Evolutionary conservation across 2,329 filamentous ascomycete genomes (phyloP), one percentile per base, ranked within the genome.

Genomic region (Paecilomyces variotii): DNA sequence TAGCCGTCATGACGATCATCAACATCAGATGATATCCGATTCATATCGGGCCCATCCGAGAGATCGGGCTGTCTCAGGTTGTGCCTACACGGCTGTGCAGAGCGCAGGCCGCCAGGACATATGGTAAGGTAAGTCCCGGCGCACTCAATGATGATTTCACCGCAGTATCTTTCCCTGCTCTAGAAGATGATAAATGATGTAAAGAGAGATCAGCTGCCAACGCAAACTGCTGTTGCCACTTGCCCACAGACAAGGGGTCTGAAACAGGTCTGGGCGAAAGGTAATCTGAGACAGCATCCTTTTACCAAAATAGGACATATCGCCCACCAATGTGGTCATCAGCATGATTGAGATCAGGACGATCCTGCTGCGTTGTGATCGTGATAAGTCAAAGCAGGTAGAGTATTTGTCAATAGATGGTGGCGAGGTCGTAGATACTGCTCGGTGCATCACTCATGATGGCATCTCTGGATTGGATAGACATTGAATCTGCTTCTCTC

Each of bases 401-500:
- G 30, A 32, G 39, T 45, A 45, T 45, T 45, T 45, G 39, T 45
- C 39, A 45, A 45, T 3, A 5, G n/a, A 45, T 19, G 19, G 39
- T 45, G n/a, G 39, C 2, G 39, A 45, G 39, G 19, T 19, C 19
- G 39, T 19, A 53, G 25, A n/a, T 3, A 24, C 9, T 27, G 24
- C 51, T 32, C 39, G 24, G n/a, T 14, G 39, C n/a, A 45, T 45
- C 39, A 19, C n/a, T 6, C 39, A 19, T 7, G 6, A n/a, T 6
- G 1, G 14, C n/a, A n/a, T 19, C 39, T 45, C 39, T 6, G n/a
- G 19, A 19, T 45, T 45, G 39, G n/a, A 45, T 45, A 14, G 39
- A 45, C 4, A 14, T 19, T 14, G 39, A 45, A 45, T 50, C 12
- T 54, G 7, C n/a, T 39, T 39, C 9, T 35, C 54, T 62, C 63